These are phyloP conservation scores for Plasmodium gaboni DNA, from an alignment of 169 alveolate genomes.

Conservation along the genomic window DNA sequence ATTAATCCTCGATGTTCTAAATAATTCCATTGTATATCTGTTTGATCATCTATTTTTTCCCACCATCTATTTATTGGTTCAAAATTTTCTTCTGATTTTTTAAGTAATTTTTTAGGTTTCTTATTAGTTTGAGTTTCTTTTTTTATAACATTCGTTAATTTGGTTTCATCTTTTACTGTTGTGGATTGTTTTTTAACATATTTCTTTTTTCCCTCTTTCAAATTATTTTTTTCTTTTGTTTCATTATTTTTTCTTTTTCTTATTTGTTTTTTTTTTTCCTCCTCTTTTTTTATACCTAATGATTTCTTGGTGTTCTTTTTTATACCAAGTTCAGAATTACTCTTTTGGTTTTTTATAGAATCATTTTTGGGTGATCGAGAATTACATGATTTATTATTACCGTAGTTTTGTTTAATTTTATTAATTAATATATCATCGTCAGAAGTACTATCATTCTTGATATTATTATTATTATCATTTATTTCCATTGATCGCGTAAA, in stretches of 20 bases:
- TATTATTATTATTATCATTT: slow-evolving; percentile 18
- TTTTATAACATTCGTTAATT: slow-evolving; percentile 27
- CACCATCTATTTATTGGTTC: slow-evolving; percentile 92
- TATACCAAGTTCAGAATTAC: background rate
- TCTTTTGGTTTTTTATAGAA: slow-evolving; percentile 1
- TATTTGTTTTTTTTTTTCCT: slow-evolving; percentile 4
- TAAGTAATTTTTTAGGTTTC: slow-evolving; percentile 64
- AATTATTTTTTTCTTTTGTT: slow-evolving; percentile 14
- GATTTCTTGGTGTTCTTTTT: slow-evolving; percentile 9
- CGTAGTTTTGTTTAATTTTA: slow-evolving; percentile 37
- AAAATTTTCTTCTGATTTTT: slow-evolving; percentile 83
- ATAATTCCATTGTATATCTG: slow-evolving; percentile 89
- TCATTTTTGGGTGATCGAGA: background rate
- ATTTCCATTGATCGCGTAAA: slow-evolving; percentile 31
- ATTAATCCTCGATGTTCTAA: slow-evolving; percentile 93
- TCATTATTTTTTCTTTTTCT: background rate
- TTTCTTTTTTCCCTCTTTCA: slow-evolving; percentile 34
- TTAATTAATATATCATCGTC: slow-evolving; percentile 74
- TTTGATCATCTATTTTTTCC: slow-evolving; percentile 86
- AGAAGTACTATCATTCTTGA: slow-evolving; percentile 17
- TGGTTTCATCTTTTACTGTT: slow-evolving; percentile 35
- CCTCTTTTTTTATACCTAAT: slow-evolving; percentile 6
- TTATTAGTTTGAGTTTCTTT: slow-evolving; percentile 50
- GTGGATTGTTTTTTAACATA: slow-evolving; percentile 9
- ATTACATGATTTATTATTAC: slow-evolving; percentile 13